Evolutionary conservation across 2,329 filamentous ascomycete genomes (phyloP).

Genomic region (Diaporthe citrichinensis): DNA sequence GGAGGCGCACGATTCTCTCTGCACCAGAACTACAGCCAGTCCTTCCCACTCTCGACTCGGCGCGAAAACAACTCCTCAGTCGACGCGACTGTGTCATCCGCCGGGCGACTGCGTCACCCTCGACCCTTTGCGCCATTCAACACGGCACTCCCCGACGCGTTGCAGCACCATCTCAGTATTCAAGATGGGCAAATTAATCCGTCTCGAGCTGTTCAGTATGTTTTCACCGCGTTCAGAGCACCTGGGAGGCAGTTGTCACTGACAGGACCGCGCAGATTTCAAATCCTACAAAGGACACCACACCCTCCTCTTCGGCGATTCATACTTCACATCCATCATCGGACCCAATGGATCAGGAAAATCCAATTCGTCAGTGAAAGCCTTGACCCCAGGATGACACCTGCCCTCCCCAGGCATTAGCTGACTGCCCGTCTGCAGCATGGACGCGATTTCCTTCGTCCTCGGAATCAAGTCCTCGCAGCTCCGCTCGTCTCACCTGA

Average conservation of each 20-base stretch:
- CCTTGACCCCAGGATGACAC: conserved; percentile 34
- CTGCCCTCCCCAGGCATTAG: conserved; percentile 21
- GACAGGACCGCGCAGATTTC: conserved; percentile 77
- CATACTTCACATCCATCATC: conserved; percentile 99
- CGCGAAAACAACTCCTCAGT: not conserved
- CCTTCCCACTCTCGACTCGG: not conserved
- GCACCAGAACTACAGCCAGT: not conserved
- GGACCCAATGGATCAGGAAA: conserved; percentile 99
- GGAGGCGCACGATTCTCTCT: not conserved
- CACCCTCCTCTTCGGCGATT: conserved; percentile 93
- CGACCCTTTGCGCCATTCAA: conserved; percentile 17
- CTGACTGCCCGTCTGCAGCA: conserved; percentile 66
- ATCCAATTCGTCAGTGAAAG: conserved; percentile 85
- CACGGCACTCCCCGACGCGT: conserved; percentile 32
- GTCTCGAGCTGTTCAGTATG: conserved; percentile 93
- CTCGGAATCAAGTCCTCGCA: conserved; percentile 99
- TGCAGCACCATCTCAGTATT: conserved; percentile 44
- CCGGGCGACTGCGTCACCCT: not conserved
- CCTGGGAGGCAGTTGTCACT: conserved; percentile 28
- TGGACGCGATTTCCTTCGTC: conserved; percentile 99
- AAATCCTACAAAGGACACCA: conserved; percentile 99
- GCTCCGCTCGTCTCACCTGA: conserved; percentile 91
- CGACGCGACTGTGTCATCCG: conserved; percentile 13
- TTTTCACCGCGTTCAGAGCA: conserved; percentile 43
- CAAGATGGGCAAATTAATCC: conserved; percentile 95